phyloP scores from a whole-genome alignment of 2,329 filamentous ascomycete species.

The Penicillium aurantiogriseum region DNA sequence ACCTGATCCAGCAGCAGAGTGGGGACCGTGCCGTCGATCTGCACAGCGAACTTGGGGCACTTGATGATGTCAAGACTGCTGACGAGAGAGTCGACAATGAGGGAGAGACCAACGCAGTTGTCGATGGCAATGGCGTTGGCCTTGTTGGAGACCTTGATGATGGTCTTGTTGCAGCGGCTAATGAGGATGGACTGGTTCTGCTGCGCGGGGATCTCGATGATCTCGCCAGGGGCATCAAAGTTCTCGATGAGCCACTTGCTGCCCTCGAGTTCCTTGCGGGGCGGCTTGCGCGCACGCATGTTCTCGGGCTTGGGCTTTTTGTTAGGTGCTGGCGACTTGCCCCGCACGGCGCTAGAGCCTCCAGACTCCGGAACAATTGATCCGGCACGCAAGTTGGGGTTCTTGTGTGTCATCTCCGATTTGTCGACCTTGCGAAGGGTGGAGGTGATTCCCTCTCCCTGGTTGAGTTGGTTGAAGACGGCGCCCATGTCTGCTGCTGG shows the following conservation, averaged over 20 bases:
- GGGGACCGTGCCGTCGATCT: conserved; percentile 80
- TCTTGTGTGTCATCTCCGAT: conserved; percentile 98
- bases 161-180: conserved; percentile 85
- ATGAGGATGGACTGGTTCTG: conserved; percentile 89
- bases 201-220: conserved; percentile 77
- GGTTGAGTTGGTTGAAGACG: conserved; percentile 89
- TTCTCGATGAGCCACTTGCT: conserved; percentile 98
- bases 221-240: conserved; percentile 71
- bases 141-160: conserved; percentile 86
- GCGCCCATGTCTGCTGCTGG: conserved; percentile 68
- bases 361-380: conserved; percentile 61
- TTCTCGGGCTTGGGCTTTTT: conserved; percentile 85
- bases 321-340: conserved; percentile 82
- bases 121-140: conserved; percentile 96
- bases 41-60: conserved; percentile 88
- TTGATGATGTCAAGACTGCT: conserved; percentile 95
- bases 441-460: conserved; percentile 82
- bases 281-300: conserved; percentile 79
- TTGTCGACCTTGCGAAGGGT: conserved; percentile 90
- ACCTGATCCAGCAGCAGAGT: conserved; percentile 91
- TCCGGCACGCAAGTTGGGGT: conserved; percentile 75
- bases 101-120: conserved; percentile 78
- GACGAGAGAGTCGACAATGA: conserved; percentile 85
- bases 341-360: conserved; percentile 50
- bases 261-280: conserved; percentile 74